Evolutionary conservation across 2,329 filamentous ascomycete genomes (phyloP), one percentile per base, ranked within the genome.

Genomic region (Arthrobotrys entomopaga): DNA sequence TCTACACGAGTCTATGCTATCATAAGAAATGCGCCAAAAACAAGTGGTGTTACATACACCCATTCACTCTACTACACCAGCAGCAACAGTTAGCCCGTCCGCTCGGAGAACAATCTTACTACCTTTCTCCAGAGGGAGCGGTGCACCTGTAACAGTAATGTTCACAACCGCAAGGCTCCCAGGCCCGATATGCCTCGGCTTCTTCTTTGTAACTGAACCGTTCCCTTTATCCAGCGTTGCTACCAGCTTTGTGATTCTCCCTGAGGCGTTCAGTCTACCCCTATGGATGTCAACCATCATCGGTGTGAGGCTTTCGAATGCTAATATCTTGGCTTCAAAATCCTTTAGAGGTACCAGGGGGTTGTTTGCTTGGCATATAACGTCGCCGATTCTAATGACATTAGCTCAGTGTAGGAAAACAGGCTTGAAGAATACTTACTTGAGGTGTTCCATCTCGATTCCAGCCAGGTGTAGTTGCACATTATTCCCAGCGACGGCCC

Each of bases 401-500:
- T 46, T 46, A 46, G 42, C 13, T 16, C 1, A 26, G n/a, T 50
- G 65, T 59, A 67, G 70, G 15, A 15, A 4, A 20, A 4, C 16
- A 19, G 7, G 59, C n/a, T 29, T 15, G 22, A 0, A 0, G 40
- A 34, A 7, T 34, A 38, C 78, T 29, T 82, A 82, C 76, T 76
- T 78, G 8, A 99, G 86, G 78, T 97, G 90, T 15, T 91, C 87
- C 0, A 91, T 87, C 78, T 98, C 94, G 79, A 97, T 92, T 77
- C 94, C 90, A 7, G 88, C 86, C 56, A 99, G 85, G 77, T 96
- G 90, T n/a, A 99, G 83, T 0, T 89, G 90, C 15, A 91, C 88
- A 72, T 95, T 96, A 79, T 98, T 92, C 0, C 94, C 94, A 0
- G 94, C 93, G 13, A 97, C 93, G 0, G 91, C 92, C 92, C 93